Evolutionary conservation across 2,329 filamentous ascomycete genomes (phyloP), one percentile per base, ranked within the genome.

Genomic region (Diaporthe nobilis): DNA sequence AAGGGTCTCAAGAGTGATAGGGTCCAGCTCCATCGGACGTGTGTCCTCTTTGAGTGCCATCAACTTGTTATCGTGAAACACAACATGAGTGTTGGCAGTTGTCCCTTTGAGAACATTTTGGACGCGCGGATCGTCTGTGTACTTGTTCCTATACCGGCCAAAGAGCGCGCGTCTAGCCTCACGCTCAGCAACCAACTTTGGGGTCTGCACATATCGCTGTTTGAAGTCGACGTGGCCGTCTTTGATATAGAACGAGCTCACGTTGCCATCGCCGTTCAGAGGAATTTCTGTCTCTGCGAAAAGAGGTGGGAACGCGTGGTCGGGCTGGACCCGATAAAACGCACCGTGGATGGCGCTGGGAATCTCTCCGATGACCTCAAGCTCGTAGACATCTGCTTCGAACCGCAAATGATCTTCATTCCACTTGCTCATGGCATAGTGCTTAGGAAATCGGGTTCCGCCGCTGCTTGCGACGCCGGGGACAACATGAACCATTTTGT

Each of bases 361-460:
- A n/a, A 58, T 58, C 17, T 58, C 55, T 37, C 55, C 55, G 17
- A 58, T 58, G 55, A 58, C 55, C 31, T 58, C 55, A 1, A 58
- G 55, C 31, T 58, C 55, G 17, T 37, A 58, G 17, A 58, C 55
- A 13, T 58, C 55, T 22, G 55, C 55, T 58, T 58, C 55, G 55
- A 58, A 58, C 9, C 55, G 55, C 55, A 58, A 58, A 34, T 58
- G 55, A 22, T 58, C 55, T 58, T 58, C 55, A n/a, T 58, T 58
- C 55, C 55, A 58, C 20, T 58, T 58, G 31, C 55, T 58, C 55
- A 58, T 58, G 34, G 55, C 55, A 58, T 58, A 58, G 37, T 58
- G 55, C 55, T 58, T 58, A n/a, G 55, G 55, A 8, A 58, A 58
- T 8, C 55, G 55, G 4, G 55, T 58, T 37, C 55, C 55, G 31